Conservation (phyloP, 345 rosid genomes). For the Pelargonium nanum region DNA sequence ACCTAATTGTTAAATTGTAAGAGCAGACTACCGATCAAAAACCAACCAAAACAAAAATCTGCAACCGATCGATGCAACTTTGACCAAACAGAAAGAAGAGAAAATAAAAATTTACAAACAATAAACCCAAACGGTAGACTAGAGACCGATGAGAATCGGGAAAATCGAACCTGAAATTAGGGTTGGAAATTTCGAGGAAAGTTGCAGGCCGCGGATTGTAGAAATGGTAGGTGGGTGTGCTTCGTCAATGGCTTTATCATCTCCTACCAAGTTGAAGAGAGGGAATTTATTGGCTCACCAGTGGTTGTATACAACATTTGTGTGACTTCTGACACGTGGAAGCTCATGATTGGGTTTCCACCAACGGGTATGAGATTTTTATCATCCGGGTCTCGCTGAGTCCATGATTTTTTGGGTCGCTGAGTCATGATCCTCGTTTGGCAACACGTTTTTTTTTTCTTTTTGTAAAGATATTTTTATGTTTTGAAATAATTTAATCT, state of each 20-base stretch:
- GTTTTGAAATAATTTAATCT: no score
- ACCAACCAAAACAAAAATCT: background rate
- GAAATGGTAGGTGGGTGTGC: background rate
- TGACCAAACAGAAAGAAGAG: background rate
- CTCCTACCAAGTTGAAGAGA: background rate
- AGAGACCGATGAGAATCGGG: background rate
- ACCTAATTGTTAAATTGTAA: constrained; percentile 14
- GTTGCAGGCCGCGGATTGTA: constrained; percentile 6
- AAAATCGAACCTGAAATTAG: constrained; percentile 17
- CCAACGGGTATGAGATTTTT: no score
- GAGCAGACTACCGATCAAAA: background rate
- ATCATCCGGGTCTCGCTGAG: no score
- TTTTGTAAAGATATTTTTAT: no score
- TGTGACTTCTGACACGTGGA: background rate
- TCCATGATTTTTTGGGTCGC: no score
- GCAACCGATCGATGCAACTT: background rate
- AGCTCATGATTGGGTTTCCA: background rate
- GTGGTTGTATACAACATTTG: no score
- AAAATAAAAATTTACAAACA: background rate
- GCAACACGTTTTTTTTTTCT: no score
- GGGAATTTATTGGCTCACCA: background rate
- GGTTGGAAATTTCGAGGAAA: constrained; percentile 20
- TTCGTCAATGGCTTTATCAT: background rate
- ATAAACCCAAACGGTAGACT: no score
- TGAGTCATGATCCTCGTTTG: no score